Evolutionary conservation across 2,329 filamentous ascomycete genomes (phyloP).

Genomic region (Chrysosporium queenslandicum): DNA sequence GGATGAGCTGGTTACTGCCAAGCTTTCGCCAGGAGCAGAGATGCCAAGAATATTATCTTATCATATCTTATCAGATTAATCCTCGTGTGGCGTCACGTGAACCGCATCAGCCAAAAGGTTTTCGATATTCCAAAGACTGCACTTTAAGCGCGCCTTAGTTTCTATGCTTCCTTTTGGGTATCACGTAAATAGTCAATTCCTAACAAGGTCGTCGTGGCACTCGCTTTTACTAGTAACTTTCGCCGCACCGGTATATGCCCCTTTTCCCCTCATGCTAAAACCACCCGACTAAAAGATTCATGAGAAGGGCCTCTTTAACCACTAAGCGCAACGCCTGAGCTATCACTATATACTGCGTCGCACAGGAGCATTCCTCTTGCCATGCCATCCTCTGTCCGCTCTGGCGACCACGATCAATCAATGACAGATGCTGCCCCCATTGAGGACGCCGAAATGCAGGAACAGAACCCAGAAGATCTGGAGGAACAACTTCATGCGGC

Average conservation of each 20-base stretch:
- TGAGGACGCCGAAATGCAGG: slow-evolving; percentile 29
- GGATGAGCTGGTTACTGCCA: not conserved
- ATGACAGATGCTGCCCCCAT: slow-evolving; percentile 31
- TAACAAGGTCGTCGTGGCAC: too few relatives aligned
- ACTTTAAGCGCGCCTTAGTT: not conserved
- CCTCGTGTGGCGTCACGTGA: not conserved
- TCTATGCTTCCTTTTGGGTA: too few relatives aligned
- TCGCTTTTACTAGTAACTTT: too few relatives aligned
- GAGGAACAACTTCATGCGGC: slow-evolving; percentile 42
- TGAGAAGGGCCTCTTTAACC: too few relatives aligned
- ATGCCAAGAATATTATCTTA: not conserved
- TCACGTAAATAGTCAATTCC: too few relatives aligned
- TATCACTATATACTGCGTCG: too few relatives aligned
- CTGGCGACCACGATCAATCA: slow-evolving; percentile 30
- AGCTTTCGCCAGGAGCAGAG: not conserved
- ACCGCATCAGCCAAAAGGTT: too few relatives aligned
- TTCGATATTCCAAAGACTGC: not conserved
- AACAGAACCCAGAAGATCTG: slow-evolving; percentile 42
- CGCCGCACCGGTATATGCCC: too few relatives aligned
- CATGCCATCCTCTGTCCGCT: slow-evolving; percentile 35
- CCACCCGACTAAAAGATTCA: too few relatives aligned
- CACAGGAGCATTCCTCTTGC: not conserved
- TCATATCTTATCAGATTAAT: not conserved
- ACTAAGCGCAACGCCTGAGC: not conserved
- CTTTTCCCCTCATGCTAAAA: too few relatives aligned